Evolutionary conservation across 331 rosid species (phyloP).

Genomic region (Rhamnella rubrinervis): DNA sequence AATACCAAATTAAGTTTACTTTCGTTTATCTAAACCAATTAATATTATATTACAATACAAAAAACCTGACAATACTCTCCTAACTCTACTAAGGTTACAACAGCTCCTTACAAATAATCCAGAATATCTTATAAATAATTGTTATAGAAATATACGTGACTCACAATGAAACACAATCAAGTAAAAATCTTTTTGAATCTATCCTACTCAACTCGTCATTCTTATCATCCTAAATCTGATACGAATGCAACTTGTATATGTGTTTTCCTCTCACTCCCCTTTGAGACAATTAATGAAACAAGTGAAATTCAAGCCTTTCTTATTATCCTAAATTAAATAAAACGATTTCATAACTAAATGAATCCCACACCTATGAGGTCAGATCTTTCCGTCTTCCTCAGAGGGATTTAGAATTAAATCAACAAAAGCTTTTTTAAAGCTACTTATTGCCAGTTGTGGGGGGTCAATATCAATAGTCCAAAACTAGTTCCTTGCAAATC

Average conservation of each 20-base stretch:
- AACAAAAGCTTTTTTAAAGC: constrained; percentile 42
- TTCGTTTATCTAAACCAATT: no score
- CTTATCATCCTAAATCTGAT: neutral
- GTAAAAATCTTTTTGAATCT: neutral
- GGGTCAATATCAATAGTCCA: constrained; percentile 68
- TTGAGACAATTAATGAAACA: neutral
- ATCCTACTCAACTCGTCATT: neutral
- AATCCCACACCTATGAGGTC: constrained; percentile 59
- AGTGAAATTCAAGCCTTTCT: no score
- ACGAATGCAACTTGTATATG: neutral
- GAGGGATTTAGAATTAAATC: constrained; percentile 63
- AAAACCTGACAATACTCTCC: constrained; percentile 61
- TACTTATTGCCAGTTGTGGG: constrained; percentile 52
- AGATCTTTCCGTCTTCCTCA: constrained; percentile 47
- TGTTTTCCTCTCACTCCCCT: neutral
- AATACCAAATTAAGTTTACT: no score
- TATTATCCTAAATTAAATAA: neutral
- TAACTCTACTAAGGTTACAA: constrained; percentile 76
- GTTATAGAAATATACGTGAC: neutral
- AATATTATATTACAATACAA: no score
- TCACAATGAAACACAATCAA: neutral
- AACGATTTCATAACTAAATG: neutral
- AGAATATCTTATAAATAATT: constrained; percentile 25
- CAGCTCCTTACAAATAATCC: constrained; percentile 76
- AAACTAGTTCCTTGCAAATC: constrained; percentile 64